Conservation (phyloP, 768 basidiomycete species). For the Russula dissimulans region DNA sequence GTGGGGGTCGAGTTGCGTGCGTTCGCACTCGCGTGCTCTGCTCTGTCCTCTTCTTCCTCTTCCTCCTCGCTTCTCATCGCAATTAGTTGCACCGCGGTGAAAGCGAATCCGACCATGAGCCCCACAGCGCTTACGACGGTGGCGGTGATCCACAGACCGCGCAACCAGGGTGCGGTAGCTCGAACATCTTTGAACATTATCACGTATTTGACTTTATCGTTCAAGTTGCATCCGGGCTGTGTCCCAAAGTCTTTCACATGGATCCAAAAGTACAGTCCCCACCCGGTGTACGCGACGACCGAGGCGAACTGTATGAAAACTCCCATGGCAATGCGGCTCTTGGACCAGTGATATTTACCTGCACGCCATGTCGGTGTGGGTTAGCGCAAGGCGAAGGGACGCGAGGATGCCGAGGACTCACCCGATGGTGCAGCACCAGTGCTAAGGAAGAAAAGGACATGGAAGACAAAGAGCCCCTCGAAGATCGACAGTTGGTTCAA, state of each 20-base stretch:
- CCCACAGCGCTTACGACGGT: not conserved
- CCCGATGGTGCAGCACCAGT: slow-evolving; percentile 3
- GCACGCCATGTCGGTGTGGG: not conserved
- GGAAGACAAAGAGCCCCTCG: slow-evolving; percentile 10
- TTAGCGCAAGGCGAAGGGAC: not conserved
- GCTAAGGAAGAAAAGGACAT: slow-evolving; percentile 14
- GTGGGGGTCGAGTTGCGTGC: no score
- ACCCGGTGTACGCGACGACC: not conserved
- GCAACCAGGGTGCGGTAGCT: slow-evolving; percentile 11
- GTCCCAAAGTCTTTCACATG: not conserved
- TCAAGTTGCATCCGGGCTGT: not conserved
- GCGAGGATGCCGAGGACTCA: not conserved
- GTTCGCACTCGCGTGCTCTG: no score
- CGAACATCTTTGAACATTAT: not conserved
- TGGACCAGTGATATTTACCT: slow-evolving; percentile 14
- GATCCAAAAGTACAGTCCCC: slow-evolving; percentile 9
- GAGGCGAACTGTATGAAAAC: not conserved
- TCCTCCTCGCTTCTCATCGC: not conserved
- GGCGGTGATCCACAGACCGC: not conserved
- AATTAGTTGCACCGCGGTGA: not conserved
- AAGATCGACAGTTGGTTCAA: not conserved
- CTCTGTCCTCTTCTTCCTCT: not conserved
- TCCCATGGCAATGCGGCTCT: slow-evolving; percentile 1
- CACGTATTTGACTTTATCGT: slow-evolving; percentile 7
- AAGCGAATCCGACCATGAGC: not conserved